phyloP scores from a whole-genome alignment of 768 basidiomycete species.

The Boletus vermiculosoides region DNA sequence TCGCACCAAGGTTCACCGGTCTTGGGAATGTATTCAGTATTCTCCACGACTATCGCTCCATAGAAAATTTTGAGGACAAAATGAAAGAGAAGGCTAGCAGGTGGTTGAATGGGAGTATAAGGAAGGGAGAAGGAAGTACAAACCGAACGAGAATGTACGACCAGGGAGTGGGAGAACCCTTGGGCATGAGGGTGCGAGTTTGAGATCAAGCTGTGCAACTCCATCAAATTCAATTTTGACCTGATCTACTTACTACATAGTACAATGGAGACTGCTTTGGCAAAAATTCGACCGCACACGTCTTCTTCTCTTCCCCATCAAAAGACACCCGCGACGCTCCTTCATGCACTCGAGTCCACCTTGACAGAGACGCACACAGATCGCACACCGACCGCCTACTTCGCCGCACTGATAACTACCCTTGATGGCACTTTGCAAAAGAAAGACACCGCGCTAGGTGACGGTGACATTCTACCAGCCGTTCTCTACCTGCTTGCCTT shows the following conservation, averaged over 20 bases:
- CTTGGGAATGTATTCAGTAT: constrained; percentile 64
- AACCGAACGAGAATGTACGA: constrained; percentile 70
- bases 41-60: constrained; percentile 84
- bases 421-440: constrained; percentile 75
- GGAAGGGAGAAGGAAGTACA: constrained; percentile 3
- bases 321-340: constrained; percentile 82
- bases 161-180: constrained; percentile 51
- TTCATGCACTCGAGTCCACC: constrained; percentile 81
- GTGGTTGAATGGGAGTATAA: neutral
- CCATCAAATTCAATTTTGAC: neutral
- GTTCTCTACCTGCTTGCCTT: constrained; percentile 38
- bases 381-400: constrained; percentile 84
- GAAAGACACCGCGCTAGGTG: constrained; percentile 62
- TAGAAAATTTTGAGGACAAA: constrained; percentile 92
- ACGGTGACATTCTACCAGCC: constrained; percentile 48
- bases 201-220: neutral
- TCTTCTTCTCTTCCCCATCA: constrained; percentile 82
- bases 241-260: neutral
- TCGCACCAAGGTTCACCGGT: constrained; percentile 73
- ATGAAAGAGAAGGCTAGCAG: constrained; percentile 60
- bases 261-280: constrained; percentile 63
- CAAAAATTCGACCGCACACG: constrained; percentile 86
- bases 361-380: constrained; percentile 68
- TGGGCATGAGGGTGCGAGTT: constrained; percentile 25
- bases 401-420: constrained; percentile 85